These are phyloP conservation scores for Cystobasidiaceae sp. DNA, from an alignment of 1,284 basidiomycete genomes.

Conservation along the genomic window DNA sequence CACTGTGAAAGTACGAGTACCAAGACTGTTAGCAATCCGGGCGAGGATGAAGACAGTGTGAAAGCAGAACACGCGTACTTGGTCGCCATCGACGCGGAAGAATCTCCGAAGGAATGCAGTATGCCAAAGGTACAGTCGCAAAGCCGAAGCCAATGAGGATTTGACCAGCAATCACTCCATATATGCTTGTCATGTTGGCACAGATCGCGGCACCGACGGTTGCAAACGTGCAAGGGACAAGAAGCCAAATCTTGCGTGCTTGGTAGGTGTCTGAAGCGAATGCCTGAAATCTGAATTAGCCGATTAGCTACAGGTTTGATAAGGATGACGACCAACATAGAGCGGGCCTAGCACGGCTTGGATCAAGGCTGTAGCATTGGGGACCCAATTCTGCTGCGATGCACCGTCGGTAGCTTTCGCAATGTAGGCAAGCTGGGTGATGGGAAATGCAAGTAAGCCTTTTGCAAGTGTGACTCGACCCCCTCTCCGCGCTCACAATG, in stretches of 20 bases:
- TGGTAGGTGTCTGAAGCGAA: conserved; percentile 21
- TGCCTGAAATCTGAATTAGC: background rate
- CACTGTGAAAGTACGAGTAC: background rate
- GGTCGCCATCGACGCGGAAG: conserved; percentile 18
- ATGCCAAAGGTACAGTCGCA: conserved; percentile 10
- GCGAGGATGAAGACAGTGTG: too few relatives aligned
- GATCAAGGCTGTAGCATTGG: conserved; percentile 9
- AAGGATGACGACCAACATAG: background rate
- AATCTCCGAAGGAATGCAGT: conserved; percentile 26
- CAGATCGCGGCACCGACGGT: conserved; percentile 9
- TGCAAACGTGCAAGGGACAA: background rate
- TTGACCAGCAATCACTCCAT: conserved; percentile 10
- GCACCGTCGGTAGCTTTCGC: background rate
- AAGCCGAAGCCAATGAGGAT: conserved; percentile 21
- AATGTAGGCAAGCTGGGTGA: conserved; percentile 1
- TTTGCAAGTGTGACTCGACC: too few relatives aligned
- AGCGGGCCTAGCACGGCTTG: conserved; percentile 17
- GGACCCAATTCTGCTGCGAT: conserved; percentile 13
- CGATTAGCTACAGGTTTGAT: background rate
- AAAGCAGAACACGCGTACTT: too few relatives aligned
- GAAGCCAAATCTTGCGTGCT: conserved; percentile 11
- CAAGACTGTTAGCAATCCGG: background rate
- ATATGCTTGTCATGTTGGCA: conserved; percentile 9
- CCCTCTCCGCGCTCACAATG: background rate
- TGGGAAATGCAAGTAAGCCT: background rate